These are phyloP conservation scores for Clonostachys byssicola DNA, from an alignment of 2,329 filamentous ascomycete species.

Conservation along the genomic window DNA sequence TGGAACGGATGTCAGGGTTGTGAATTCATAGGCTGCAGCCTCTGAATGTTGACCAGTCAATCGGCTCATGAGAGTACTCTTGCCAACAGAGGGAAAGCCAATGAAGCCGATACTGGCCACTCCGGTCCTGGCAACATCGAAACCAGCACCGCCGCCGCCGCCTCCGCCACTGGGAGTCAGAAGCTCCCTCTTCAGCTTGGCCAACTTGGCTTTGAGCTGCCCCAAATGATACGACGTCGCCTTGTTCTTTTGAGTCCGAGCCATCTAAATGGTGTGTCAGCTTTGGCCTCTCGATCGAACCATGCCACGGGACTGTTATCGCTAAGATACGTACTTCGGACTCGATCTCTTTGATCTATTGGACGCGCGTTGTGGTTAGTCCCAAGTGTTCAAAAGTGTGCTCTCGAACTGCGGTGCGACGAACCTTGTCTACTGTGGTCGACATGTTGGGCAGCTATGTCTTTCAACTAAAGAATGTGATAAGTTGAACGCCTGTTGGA, in stretches of 20 bases:
- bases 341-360: conserved; percentile 94
- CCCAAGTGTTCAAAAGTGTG: neutral
- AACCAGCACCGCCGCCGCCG: conserved; percentile 81
- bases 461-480: neutral
- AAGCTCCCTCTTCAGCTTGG: conserved; percentile 94
- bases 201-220: conserved; percentile 96
- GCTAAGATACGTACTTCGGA: conserved; percentile 63
- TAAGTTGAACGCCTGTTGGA: too few species aligned
- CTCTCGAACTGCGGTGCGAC: conserved; percentile 12
- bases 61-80: conserved; percentile 94
- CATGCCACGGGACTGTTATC: conserved; percentile 2
- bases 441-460: conserved; percentile 62
- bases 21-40: conserved; percentile 97
- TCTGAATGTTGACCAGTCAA: conserved; percentile 97
- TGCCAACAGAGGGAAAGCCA: conserved; percentile 96
- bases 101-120: conserved; percentile 97
- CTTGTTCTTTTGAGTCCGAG: conserved; percentile 96
- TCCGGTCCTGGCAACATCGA: conserved; percentile 96
- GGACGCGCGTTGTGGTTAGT: conserved; percentile 24
- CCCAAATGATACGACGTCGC: conserved; percentile 89
- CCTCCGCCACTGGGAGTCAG: conserved; percentile 81
- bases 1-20: conserved; percentile 93
- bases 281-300: neutral
- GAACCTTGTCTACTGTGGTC: conserved; percentile 94
- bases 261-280: conserved; percentile 59